Base-by-base conservation (phyloP, 768 basidiomycete species). In the Mycena floridula region DNA sequence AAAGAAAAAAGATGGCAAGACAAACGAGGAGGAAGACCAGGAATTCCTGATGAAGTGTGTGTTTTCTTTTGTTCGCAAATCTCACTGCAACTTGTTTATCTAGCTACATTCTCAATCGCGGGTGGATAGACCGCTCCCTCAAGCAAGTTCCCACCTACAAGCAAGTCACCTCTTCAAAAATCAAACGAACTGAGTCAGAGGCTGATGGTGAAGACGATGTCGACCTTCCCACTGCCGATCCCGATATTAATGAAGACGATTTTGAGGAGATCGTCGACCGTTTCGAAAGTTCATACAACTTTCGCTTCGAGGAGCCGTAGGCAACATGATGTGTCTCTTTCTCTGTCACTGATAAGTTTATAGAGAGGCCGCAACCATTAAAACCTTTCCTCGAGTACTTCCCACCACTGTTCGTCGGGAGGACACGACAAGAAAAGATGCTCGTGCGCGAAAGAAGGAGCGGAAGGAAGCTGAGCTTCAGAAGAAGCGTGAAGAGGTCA, bases 221-320 rank as follows among this genome's bases (percentile, higher is more conserved):
- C 15, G 44, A 44, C 23, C 51, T 28, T 25, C 42, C 53, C 37
- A 49, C 26, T 1, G 50, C 50, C 24, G 59, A 58, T 37, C 55
- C 50, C 12, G 59, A 58, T 0, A 54, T 56, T 18, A 61, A 61
- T 1, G 63, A 62, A 11, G 65, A 68, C 28, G 58, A 59, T 1
- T 62, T 96, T 54, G 92, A 96, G 43, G 90, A 95, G 36, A 81
- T 89, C 50, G 87, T 82, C 5, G 94, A 96, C 23, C 79, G 79
- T 36, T 99, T 97, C 52, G 96, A 99, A 66, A 81, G 79, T n/a
- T 88, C 87, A 13, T 99, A 97, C 67, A 98, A 98, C 63, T 96
- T 96, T 68, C 82, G 96, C 43, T 99, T 91, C 60, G 95, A 99
- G 62, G 95, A 99, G 63, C 87, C 89, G 80, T 91, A 56, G 55